Evolutionary conservation across 176 grass and related monocot genomes (phyloP).

Genomic region (Rhipidocladum racemiflorum): DNA sequence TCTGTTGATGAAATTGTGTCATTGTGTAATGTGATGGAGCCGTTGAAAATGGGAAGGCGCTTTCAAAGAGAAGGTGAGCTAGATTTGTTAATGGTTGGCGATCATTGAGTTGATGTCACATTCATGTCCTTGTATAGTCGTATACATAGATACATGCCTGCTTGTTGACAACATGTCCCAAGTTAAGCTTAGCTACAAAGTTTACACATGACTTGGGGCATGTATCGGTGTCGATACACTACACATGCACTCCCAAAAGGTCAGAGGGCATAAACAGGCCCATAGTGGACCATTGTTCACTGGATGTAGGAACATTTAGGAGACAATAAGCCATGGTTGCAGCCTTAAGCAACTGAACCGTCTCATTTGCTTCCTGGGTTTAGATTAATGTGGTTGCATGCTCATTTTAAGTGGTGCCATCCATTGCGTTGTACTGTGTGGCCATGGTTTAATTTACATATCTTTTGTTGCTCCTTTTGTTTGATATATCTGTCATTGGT

Average conservation of each 20-base stretch:
- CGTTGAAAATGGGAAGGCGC: background rate
- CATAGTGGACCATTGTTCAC: background rate
- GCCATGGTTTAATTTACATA: background rate
- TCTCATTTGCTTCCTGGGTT: background rate
- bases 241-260: slow-evolving; percentile 7
- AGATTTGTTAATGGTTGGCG: background rate
- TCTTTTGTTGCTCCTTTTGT: background rate
- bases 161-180: background rate
- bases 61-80: background rate
- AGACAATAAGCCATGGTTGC: slow-evolving; percentile 21
- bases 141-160: background rate
- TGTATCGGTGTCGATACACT: background rate
- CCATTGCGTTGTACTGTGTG: background rate
- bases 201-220: background rate
- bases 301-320: background rate
- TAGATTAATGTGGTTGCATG: background rate
- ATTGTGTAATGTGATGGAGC: too few species aligned
- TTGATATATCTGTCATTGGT: background rate
- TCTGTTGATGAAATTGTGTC: too few species aligned
- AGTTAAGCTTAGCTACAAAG: background rate
- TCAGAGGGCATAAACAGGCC: background rate
- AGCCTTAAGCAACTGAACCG: slow-evolving; percentile 11
- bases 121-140: background rate
- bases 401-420: background rate
- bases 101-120: background rate